Base-by-base conservation (phyloP, 2,329 filamentous ascomycete genomes). In the Diplocarpon mali region DNA sequence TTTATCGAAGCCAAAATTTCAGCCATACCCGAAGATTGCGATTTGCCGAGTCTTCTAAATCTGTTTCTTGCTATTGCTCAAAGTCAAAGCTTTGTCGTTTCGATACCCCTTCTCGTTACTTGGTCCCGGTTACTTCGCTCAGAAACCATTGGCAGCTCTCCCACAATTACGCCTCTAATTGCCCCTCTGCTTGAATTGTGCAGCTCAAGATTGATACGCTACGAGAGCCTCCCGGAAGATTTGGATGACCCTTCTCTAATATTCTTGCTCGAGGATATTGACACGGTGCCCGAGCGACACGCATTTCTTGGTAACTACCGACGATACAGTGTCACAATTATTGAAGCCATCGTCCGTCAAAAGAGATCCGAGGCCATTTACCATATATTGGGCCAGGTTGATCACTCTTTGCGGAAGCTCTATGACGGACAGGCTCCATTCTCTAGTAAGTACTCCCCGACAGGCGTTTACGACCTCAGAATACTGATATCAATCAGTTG, bases 261-360 rank as follows among this genome's bases (percentile, higher is more conserved):
- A 10, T 92, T 95, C 53, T 71, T 98, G 1, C 73, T 88, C 57
- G 89, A 96, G 59, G 92, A 98, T 60, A 93, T 95, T 45, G 92
- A 98, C 59, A 96, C 90, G 0, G 71, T 90, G 15, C 92, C 92
- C 0, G 92, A 98, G 62, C 77, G 88, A 17, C 92, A 98, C 65
- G 87, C 88, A 1, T 98, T 98, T 62, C 73, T 96, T 10, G 88
- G 90, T 3, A 96, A 98, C 60, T 98, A 98, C 63, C 76, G 92
- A 32, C 77, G 92, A 47, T 96, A 95, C 59, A 92, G 88, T 62
- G 80, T 81, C 2, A 82, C 85, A 48, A 76, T 95, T 20, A 87
- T 98, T 44, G 90, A 96, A 64, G 75, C 75, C 13, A 86, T 96
- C 51, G 87, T 93, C 16, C 76, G 85, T 53, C 75, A 85, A 54